These are phyloP conservation scores for Aureobasidium sp. DNA, from an alignment of 2,329 filamentous ascomycete species.

Conservation along the genomic window DNA sequence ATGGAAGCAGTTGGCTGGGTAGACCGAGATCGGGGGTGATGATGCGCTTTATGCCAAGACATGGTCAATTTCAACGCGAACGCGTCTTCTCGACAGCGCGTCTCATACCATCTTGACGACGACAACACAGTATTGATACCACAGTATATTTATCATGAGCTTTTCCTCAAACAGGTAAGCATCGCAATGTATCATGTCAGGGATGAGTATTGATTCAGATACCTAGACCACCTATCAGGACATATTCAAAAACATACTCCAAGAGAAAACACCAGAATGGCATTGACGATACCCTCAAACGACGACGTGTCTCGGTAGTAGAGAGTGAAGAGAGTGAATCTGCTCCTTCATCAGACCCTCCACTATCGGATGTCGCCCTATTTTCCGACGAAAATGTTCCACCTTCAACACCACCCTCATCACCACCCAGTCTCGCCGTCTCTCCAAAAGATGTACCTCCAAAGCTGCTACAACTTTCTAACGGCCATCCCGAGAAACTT, in stretches of 20 bases:
- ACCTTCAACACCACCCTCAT: slow-evolving; percentile 44
- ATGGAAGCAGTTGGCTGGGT: background rate
- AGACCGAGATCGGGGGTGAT: background rate
- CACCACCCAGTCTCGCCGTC: slow-evolving; percentile 33
- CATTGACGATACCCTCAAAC: slow-evolving; percentile 7
- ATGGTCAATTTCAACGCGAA: background rate
- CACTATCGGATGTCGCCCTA: slow-evolving; percentile 18
- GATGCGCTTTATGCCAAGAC: background rate
- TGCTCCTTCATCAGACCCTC: slow-evolving; percentile 8
- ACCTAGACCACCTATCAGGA: background rate
- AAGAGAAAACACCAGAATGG: slow-evolving; percentile 3
- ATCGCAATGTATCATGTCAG: too few species aligned
- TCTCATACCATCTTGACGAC: background rate
- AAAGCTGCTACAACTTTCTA: slow-evolving; percentile 24
- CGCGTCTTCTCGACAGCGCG: slow-evolving; percentile 11
- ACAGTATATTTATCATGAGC: slow-evolving; percentile 6
- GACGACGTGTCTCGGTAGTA: slow-evolving; percentile 13
- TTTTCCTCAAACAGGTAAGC: background rate
- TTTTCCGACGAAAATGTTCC: slow-evolving; percentile 21
- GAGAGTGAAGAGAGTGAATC: background rate
- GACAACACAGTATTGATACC: background rate
- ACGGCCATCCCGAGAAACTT: background rate
- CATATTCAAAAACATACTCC: slow-evolving; percentile 9
- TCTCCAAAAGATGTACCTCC: slow-evolving; percentile 19
- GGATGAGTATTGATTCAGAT: background rate